Conservation (phyloP, 768 basidiomycete species). For the Panaeolus cyanescens region DNA sequence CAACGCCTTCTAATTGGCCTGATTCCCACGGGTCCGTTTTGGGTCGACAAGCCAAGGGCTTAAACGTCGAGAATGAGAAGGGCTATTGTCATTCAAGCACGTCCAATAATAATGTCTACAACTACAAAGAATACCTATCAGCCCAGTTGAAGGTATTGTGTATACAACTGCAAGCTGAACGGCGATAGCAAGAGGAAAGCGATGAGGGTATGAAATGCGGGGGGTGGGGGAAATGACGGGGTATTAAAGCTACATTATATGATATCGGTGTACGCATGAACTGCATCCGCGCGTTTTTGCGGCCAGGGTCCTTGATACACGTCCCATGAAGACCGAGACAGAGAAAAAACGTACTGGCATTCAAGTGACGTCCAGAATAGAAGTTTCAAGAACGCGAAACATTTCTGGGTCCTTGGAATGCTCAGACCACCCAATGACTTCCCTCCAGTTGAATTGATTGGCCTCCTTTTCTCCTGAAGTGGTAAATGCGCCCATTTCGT, state of each 20-base stretch:
- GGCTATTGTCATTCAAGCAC: background rate
- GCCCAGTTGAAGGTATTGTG: background rate
- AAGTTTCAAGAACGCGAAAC: constrained; percentile 81
- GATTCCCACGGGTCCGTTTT: background rate
- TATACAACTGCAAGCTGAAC: background rate
- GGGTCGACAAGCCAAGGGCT: background rate
- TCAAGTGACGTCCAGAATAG: constrained; percentile 71
- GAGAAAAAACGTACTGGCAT: background rate
- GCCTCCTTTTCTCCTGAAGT: constrained; percentile 88
- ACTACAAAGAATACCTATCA: background rate
- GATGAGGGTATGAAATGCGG: background rate
- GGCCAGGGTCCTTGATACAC: background rate
- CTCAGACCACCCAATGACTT: constrained; percentile 80
- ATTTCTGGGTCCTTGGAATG: constrained; percentile 71
- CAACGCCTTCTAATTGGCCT: background rate
- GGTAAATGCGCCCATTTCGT: constrained; percentile 73
- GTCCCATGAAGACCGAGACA: background rate
- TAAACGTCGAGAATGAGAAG: background rate
- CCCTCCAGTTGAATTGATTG: constrained; percentile 78
- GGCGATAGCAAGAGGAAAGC: background rate
- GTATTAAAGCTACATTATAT: background rate
- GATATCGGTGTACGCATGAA: background rate
- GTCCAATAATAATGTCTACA: background rate
- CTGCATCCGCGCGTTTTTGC: background rate
- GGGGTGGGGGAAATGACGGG: background rate